Conservation (phyloP, 345 rosid species). For the Iberis pinnata region DNA sequence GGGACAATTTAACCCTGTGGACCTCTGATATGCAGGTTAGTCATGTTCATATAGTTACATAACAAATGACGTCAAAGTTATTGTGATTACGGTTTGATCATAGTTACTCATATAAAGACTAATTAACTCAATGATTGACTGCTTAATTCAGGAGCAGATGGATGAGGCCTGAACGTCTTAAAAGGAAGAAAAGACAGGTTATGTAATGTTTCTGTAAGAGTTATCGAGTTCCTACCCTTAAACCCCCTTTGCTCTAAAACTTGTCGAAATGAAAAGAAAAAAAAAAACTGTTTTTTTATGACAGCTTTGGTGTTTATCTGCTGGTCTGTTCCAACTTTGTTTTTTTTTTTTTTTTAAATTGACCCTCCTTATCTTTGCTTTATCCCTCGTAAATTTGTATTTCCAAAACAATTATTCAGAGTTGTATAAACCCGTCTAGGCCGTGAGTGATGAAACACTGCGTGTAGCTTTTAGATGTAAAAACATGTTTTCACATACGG, state of each 20-base stretch:
- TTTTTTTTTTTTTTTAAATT: neutral
- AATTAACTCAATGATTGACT: constrained; percentile 15
- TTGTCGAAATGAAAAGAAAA: no score
- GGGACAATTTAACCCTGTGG: constrained; percentile 59
- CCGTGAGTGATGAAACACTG: neutral
- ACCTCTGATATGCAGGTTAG: constrained; percentile 62
- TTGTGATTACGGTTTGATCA: neutral
- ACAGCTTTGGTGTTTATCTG: constrained; percentile 28
- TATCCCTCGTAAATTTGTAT: neutral
- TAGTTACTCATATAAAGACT: constrained; percentile 5
- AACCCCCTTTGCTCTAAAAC: constrained; percentile 22
- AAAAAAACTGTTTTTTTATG: constrained; percentile 18
- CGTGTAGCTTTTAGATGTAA: neutral
- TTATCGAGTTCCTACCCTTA: no score
- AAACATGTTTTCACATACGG: neutral
- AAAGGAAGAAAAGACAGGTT: constrained; percentile 13
- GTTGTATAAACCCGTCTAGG: neutral
- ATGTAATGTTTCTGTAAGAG: constrained; percentile 12
- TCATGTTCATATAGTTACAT: no score
- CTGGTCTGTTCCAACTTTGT: constrained; percentile 26
- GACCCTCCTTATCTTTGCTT: neutral
- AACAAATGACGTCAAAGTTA: no score
- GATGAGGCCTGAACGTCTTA: constrained; percentile 36
- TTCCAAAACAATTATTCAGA: neutral
- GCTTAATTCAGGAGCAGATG: constrained; percentile 41